Evolutionary conservation across 768 basidiomycete genomes (phyloP).

Genomic region (Cystofilobasidium capitatum): DNA sequence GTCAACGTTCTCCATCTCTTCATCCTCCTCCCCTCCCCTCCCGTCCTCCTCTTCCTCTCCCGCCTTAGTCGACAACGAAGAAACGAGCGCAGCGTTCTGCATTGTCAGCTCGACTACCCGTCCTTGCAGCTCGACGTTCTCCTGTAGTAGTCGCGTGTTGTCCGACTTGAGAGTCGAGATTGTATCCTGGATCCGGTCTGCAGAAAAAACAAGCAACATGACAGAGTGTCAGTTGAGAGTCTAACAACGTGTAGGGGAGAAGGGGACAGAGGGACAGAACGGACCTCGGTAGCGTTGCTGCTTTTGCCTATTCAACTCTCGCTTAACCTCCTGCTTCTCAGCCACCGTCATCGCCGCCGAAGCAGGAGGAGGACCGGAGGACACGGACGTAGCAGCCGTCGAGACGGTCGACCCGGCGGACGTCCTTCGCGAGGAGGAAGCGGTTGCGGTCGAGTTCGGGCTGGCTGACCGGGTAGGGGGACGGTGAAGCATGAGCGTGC

Average conservation of each 20-base stretch:
- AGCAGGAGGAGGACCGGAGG: background rate
- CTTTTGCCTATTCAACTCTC: slow-evolving; percentile 3
- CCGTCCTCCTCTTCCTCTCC: background rate
- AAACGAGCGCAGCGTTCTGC: background rate
- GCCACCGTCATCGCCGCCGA: background rate
- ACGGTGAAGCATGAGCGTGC: no score
- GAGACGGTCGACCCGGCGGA: background rate
- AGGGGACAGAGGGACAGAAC: background rate
- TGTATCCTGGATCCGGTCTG: slow-evolving; percentile 1
- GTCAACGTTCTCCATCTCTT: no score
- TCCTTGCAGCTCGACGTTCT: background rate
- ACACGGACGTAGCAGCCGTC: background rate
- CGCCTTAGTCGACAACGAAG: no score
- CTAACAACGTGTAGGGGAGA: background rate
- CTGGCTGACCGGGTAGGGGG: background rate
- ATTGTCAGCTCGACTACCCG: background rate
- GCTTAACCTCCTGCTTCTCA: no score
- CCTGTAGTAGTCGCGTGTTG: background rate
- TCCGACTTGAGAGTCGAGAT: background rate
- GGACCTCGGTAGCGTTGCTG: slow-evolving; percentile 5
- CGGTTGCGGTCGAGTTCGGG: background rate
- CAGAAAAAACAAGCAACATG: no score
- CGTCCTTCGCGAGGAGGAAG: background rate
- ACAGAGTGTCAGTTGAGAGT: background rate
- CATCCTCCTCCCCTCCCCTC: background rate